Evolutionary conservation across 345 rosid genomes (phyloP), one percentile per base, ranked within the genome.

Genomic region (Boechera stricta): DNA sequence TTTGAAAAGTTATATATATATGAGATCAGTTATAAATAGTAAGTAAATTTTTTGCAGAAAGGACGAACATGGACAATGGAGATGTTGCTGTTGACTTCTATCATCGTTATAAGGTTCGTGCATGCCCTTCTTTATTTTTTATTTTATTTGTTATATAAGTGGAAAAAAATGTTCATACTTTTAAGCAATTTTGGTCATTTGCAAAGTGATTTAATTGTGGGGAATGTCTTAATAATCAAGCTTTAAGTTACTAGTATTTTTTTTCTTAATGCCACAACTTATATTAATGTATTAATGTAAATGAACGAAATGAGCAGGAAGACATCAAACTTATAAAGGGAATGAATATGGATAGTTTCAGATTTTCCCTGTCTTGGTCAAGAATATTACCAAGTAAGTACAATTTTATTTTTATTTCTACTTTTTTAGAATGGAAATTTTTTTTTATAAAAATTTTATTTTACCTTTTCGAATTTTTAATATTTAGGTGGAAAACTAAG

Each of bases 351-450:
- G 82, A 82, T 67, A 74, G 67, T 29, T 82, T 77, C 29, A 78
- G 87, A 75, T 82, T 85, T 24, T 85, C 87, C 29, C 66, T 85
- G 32, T 80, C 86, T 3, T 84, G 87, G 86, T 61, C 87, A 13
- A 72, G 87, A 71, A 33, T 85, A 4, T 24, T 85, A 57, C 87
- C 87, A 11, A 39, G 85, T 85, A 68, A 63, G 55, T 51, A 51
- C 5, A 7, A 8, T 15, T 51, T 1, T 51, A 9, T 18, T 7
- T 49, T 51, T 18, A 9, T 8, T 2, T 7, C 11, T 18, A 16
- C 11, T 3, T 51, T n/a, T 51, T 18, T 18, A 49, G 28, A 18
- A 51, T 8, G 12, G 5, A 51, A 11, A 18, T 7, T 16, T 45
- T 4, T 11, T 42, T 12, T 12, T 1, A 4, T 10, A 41, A 41